phyloP scores from a whole-genome alignment of 176 grass and related monocot species.

The Musa beccarii region DNA sequence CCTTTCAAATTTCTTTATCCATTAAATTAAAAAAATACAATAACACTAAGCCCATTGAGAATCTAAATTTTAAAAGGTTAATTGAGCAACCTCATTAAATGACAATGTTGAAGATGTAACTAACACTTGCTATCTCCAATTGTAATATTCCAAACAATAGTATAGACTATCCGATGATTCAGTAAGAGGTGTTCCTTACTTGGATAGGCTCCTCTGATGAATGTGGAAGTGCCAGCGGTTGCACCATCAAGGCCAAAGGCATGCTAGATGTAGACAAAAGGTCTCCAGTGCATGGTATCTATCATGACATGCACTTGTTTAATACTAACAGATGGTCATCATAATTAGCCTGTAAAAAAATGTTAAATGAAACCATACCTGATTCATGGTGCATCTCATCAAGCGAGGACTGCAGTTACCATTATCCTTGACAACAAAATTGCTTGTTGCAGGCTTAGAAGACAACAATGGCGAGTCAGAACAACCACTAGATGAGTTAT shows the following conservation, averaged over 20 bases:
- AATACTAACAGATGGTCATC: constrained; percentile 14
- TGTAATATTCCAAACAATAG: not conserved
- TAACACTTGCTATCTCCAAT: not conserved
- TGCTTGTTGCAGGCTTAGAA: constrained; percentile 55
- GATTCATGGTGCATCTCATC: constrained; percentile 79
- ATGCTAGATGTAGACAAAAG: constrained; percentile 71
- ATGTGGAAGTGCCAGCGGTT: constrained; percentile 72
- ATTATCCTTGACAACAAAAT: constrained; percentile 80
- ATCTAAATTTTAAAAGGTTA: not conserved
- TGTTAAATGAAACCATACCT: constrained; percentile 32
- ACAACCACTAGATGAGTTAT: not conserved
- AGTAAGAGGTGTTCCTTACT: constrained; percentile 23
- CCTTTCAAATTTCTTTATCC: not conserved
- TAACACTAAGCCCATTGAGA: not conserved
- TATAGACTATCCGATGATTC: not conserved
- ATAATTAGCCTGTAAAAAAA: constrained; percentile 15
- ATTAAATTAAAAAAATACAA: not conserved
- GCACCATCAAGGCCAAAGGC: constrained; percentile 82
- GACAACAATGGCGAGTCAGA: not conserved
- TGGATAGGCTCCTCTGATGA: constrained; percentile 80
- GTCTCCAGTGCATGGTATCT: constrained; percentile 88
- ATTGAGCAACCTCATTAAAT: too few species aligned
- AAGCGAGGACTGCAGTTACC: constrained; percentile 83
- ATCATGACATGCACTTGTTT: constrained; percentile 24
- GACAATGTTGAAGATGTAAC: too few species aligned